phyloP scores from a whole-genome alignment of 2,329 filamentous ascomycete genomes.

The Penicillium sp. region DNA sequence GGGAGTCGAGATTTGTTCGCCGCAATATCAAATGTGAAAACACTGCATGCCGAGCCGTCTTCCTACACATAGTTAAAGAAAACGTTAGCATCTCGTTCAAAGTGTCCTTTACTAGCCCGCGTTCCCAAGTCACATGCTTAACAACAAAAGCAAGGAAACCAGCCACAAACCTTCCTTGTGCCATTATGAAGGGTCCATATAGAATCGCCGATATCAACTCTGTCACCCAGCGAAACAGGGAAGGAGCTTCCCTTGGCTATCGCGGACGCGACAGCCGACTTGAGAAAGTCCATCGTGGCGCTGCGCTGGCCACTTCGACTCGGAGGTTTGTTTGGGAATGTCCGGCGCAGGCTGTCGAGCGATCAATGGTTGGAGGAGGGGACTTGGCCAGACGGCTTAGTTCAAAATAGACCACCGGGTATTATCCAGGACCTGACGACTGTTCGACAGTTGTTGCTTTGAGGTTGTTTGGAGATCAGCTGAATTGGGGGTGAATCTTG shows the following conservation, averaged over 20 bases:
- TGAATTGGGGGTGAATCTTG: neutral
- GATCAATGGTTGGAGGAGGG: neutral
- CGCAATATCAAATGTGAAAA: constrained; percentile 91
- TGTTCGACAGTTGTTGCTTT: neutral
- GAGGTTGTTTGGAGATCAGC: neutral
- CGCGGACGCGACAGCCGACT: constrained; percentile 93
- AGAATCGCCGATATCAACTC: constrained; percentile 87
- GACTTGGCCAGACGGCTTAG: neutral
- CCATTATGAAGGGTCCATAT: constrained; percentile 98
- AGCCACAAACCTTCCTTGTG: constrained; percentile 71
- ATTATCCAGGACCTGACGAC: neutral
- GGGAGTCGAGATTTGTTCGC: constrained; percentile 79
- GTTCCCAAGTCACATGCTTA: neutral
- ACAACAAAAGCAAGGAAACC: neutral
- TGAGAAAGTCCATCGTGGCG: constrained; percentile 85
- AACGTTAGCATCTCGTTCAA: constrained; percentile 14
- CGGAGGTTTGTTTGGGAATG: constrained; percentile 9
- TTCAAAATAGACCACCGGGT: neutral
- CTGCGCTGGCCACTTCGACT: constrained; percentile 12
- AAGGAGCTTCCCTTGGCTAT: constrained; percentile 94
- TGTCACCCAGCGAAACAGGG: constrained; percentile 89
- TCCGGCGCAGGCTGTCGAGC: constrained; percentile 1
- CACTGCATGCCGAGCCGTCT: constrained; percentile 90
- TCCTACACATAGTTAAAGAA: constrained; percentile 60
- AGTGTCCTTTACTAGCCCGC: neutral